Evolutionary conservation across 768 basidiomycete species (phyloP), one percentile per base, ranked within the genome.

Genomic region (Hygrocybe punicea): DNA sequence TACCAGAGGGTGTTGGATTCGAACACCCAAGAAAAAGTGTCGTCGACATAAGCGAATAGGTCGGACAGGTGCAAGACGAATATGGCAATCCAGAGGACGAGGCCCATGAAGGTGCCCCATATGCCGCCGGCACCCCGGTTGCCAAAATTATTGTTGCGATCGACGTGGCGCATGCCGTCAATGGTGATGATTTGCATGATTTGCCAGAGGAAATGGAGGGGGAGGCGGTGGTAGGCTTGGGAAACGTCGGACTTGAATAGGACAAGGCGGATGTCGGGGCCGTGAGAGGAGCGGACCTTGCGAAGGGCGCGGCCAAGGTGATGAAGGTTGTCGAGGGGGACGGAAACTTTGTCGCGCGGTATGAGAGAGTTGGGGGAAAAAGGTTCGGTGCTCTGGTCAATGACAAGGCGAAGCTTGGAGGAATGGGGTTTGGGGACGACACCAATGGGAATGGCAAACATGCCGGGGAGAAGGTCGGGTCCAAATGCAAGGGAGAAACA

Each of bases 161-260:
- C n/a, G n/a, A n/a, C n/a, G n/a, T n/a, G n/a, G n/a, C n/a, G n/a
- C n/a, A n/a, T n/a, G n/a, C n/a, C n/a, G n/a, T n/a, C n/a, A n/a
- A n/a, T n/a, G n/a, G n/a, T n/a, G n/a, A n/a, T n/a, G n/a, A n/a
- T n/a, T n/a, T n/a, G n/a, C n/a, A n/a, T n/a, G n/a, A n/a, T n/a
- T n/a, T n/a, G n/a, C n/a, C n/a, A n/a, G n/a, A n/a, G n/a, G n/a
- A n/a, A n/a, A n/a, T n/a, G n/a, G n/a, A n/a, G n/a, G n/a, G n/a
- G n/a, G 19, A 75, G 48, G 1, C 55, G 64, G 0, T 66, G 60
- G 46, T 75, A 78, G 0, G 78, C 77, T 9, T 64, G 56, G 0
- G 65, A 62, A 0, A 80, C 72, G 53, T 80, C 76, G 0, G 68
- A 70, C 54, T 78, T 78, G 66, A 71, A 77, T 0, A 76, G 51